A percentile compares a stretch with the other conserved stretches of the same genome.
Conservation (phyloP, 2,329 filamentous ascomycete species). For the Orbilia ellipsospora region DNA sequence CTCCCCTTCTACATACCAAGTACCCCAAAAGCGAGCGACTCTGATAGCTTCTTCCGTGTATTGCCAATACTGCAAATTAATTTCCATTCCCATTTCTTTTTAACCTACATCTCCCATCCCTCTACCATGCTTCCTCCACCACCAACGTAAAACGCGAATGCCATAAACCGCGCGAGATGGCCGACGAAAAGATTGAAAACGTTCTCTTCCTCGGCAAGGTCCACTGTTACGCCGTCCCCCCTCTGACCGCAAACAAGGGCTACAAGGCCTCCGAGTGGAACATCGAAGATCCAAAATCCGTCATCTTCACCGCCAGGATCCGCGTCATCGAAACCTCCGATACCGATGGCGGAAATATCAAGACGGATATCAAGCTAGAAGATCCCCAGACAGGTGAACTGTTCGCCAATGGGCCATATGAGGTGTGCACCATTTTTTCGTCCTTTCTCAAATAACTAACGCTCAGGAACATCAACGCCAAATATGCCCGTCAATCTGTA, state of each 20-base stretch:
- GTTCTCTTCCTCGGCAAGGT: constrained; percentile 82
- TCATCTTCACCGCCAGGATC: constrained; percentile 85
- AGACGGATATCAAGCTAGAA: constrained; percentile 81
- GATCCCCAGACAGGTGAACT: constrained; percentile 77
- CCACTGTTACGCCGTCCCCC: constrained; percentile 89
- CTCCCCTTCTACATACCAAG: constrained; percentile 7
- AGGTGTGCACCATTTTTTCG: constrained; percentile 42
- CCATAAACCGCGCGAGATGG: constrained; percentile 53
- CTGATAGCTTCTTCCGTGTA: constrained; percentile 29
- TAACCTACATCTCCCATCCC: constrained; percentile 13
- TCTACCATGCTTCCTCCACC: constrained; percentile 24
- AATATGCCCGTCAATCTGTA: no score
- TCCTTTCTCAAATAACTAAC: neutral
- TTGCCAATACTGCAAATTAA: neutral
- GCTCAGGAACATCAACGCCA: no score
- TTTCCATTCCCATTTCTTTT: neutral
- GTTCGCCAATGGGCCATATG: constrained; percentile 85
- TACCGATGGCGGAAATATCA: constrained; percentile 69
- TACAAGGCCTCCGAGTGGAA: constrained; percentile 84
- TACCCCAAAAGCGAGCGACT: constrained; percentile 7
- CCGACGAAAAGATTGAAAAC: constrained; percentile 82
- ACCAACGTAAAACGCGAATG: constrained; percentile 41
- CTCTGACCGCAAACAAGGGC: constrained; percentile 79
- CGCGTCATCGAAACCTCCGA: constrained; percentile 79
- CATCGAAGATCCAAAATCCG: constrained; percentile 71